Percentiles rank a stretch among this genome's conserved stretches.
These are phyloP conservation scores for Fagus crenata DNA, from an alignment of 306 rosid species.

Conservation along the genomic window DNA sequence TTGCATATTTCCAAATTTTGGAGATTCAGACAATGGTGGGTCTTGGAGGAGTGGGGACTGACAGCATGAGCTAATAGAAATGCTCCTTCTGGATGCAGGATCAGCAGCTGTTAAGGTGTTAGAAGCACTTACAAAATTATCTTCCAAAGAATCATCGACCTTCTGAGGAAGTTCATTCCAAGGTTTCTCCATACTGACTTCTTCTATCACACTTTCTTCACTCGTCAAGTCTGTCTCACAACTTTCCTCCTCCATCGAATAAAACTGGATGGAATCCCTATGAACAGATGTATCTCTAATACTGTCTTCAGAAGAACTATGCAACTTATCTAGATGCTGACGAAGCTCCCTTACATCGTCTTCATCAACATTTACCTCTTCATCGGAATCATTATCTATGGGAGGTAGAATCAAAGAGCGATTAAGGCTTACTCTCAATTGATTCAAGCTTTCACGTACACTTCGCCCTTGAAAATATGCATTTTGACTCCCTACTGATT, in stretches of 20 bases:
- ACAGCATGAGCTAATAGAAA: constrained; percentile 59
- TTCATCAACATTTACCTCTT: constrained; percentile 60
- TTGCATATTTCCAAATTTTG: constrained; percentile 66
- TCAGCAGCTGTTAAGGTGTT: constrained; percentile 43
- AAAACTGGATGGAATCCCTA: constrained; percentile 53
- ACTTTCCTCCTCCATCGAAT: constrained; percentile 55
- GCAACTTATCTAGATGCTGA: constrained; percentile 65
- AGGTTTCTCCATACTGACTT: constrained; percentile 33
- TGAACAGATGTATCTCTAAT: constrained; percentile 35
- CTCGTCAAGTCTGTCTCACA: constrained; percentile 46
- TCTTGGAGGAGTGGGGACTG: constrained; percentile 65
- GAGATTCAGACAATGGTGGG: constrained; percentile 84
- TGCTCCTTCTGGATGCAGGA: constrained; percentile 52
- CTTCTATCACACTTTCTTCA: constrained; percentile 58
- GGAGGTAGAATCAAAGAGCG: constrained; percentile 72
- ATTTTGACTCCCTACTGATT: constrained; percentile 43
- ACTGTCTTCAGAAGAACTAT: constrained; percentile 52
- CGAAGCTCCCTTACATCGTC: constrained; percentile 64
- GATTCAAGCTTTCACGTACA: constrained; percentile 86
- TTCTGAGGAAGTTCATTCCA: constrained; percentile 37
- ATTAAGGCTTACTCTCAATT: constrained; percentile 76
- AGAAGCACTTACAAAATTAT: constrained; percentile 27
- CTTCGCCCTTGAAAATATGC: constrained; percentile 64
- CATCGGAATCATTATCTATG: constrained; percentile 59
- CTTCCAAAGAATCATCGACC: constrained; percentile 41